These are phyloP conservation scores for Tolypocladium amazonense DNA, from an alignment of 2,329 filamentous ascomycete species.

Conservation along the genomic window DNA sequence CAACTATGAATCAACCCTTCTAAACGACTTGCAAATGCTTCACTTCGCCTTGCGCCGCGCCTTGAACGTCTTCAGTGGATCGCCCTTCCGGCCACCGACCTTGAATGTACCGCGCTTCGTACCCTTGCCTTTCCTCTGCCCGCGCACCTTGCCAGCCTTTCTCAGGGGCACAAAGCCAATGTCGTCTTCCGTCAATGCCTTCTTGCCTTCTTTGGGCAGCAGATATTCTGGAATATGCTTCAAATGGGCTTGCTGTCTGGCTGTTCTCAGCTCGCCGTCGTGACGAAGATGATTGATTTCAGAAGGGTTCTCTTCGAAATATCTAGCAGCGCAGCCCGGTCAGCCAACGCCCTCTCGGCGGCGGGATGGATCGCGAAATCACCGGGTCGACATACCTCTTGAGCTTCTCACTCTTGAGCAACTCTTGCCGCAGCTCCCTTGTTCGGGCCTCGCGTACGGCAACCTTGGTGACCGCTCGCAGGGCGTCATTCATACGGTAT, in stretches of 20 bases:
- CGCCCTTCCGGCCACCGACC: constrained; percentile 53
- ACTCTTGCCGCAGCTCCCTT: constrained; percentile 76
- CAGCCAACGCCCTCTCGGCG: background rate
- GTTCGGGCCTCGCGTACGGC: constrained; percentile 84
- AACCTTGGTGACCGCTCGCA: constrained; percentile 81
- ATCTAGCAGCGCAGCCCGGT: constrained; percentile 23
- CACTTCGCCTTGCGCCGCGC: constrained; percentile 38
- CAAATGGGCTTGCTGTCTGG: constrained; percentile 76
- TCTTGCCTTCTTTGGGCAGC: constrained; percentile 66
- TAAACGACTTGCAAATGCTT: background rate
- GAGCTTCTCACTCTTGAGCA: constrained; percentile 88
- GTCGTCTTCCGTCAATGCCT: constrained; percentile 53
- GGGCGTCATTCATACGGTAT: constrained; percentile 87
- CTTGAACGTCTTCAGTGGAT: constrained; percentile 87
- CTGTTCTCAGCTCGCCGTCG: constrained; percentile 76
- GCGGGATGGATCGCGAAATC: background rate
- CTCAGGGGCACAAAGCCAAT: constrained; percentile 67
- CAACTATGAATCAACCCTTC: background rate
- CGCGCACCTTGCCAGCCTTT: constrained; percentile 40
- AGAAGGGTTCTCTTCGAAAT: constrained; percentile 94
- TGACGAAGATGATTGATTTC: constrained; percentile 82
- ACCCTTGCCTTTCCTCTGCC: constrained; percentile 30
- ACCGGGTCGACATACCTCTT: constrained; percentile 41
- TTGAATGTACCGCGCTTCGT: constrained; percentile 27
- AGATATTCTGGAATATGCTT: constrained; percentile 94